Evolutionary conservation across 352 stramenopile species (phyloP).

Genomic region (Globisporangium orthogonon): DNA sequence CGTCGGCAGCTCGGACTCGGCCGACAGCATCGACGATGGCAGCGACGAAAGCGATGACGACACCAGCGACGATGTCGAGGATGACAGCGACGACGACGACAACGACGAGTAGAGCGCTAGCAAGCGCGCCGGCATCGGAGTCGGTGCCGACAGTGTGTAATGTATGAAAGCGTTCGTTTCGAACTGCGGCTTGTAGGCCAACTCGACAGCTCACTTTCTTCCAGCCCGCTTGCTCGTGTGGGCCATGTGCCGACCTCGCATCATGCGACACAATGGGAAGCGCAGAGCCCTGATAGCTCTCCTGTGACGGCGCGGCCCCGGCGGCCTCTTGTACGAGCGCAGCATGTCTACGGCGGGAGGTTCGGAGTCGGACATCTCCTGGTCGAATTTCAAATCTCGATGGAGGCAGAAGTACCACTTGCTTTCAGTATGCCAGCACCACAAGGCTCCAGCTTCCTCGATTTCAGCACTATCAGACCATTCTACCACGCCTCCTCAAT

Average conservation of each 20-base stretch:
- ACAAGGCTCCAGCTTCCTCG: neutral
- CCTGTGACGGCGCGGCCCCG: too few species aligned
- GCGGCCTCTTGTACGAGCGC: too few species aligned
- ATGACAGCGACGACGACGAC: neutral
- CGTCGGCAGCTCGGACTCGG: conserved; percentile 11
- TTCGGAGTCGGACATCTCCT: neutral
- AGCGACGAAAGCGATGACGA: neutral
- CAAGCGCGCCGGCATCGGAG: neutral
- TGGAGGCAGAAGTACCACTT: neutral
- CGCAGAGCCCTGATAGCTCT: too few species aligned
- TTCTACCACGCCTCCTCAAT: neutral
- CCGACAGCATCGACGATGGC: conserved; percentile 6
- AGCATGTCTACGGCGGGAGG: too few species aligned
- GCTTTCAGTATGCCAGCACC: neutral
- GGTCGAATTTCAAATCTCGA: too few species aligned
- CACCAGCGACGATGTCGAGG: too few species aligned
- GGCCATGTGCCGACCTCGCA: too few species aligned
- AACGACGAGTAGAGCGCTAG: neutral
- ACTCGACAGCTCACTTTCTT: too few species aligned
- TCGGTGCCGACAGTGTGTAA: neutral
- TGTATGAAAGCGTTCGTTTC: neutral
- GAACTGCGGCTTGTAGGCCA: neutral
- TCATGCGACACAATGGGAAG: too few species aligned
- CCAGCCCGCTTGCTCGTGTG: too few species aligned
- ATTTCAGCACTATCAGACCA: neutral